Percentiles rank a stretch among this genome's conserved stretches.
Conservation (phyloP, 2,329 filamentous ascomycete genomes). For the Colletotrichum orchidophilum region DNA sequence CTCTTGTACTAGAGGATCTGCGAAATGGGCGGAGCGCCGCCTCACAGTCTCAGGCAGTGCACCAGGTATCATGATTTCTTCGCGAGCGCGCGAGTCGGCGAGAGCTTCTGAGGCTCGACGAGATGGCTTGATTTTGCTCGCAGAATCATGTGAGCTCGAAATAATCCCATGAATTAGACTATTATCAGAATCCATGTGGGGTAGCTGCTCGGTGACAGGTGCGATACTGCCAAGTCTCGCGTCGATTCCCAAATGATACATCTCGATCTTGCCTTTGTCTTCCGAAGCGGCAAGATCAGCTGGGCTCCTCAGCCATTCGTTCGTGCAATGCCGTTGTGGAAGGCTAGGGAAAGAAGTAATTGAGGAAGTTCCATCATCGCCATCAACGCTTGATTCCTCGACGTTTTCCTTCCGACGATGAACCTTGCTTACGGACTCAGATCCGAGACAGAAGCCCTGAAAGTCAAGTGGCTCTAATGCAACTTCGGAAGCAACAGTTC, state of each 20-base stretch:
- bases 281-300: slow-evolving; percentile 13
- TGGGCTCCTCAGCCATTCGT: slow-evolving; percentile 43
- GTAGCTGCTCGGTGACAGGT: slow-evolving; percentile 28
- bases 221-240: slow-evolving; percentile 37
- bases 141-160: not conserved
- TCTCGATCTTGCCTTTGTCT: slow-evolving; percentile 17
- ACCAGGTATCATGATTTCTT: not conserved
- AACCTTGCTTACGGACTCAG: not conserved
- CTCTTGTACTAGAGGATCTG: not conserved
- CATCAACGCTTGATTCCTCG: not conserved
- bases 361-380: not conserved
- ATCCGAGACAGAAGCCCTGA: not conserved
- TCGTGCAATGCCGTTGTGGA: slow-evolving; percentile 42
- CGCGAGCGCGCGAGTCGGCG: not conserved
- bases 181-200: slow-evolving; percentile 29
- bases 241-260: slow-evolving; percentile 45
- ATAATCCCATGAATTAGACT: slow-evolving; percentile 37
- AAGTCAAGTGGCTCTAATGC: not conserved
- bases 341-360: slow-evolving; percentile 48
- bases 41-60: not conserved
- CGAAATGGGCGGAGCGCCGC: slow-evolving; percentile 9
- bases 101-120: slow-evolving; percentile 4
- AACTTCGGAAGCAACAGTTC: too few relatives aligned
- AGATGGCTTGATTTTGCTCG: not conserved
- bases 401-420: not conserved